Evolutionary conservation across 2,329 filamentous ascomycete genomes (phyloP), one percentile per base, ranked within the genome.

Genomic region (Periglandula ipomoeae): DNA sequence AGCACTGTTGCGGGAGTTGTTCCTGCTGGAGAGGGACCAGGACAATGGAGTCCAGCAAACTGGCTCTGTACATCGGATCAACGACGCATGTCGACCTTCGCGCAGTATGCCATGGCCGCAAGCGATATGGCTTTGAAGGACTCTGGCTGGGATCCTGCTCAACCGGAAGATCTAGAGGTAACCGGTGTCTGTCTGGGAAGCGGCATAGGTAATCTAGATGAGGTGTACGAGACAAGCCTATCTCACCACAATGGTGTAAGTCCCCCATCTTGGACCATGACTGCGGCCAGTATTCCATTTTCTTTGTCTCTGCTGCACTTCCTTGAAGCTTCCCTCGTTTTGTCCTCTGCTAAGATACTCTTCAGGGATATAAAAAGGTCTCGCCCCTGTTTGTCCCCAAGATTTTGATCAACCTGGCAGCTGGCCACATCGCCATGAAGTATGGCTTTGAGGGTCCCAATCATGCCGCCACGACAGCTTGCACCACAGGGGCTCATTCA

Each of bases 131-230:
- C 93, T 0, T 71, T 98, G 46, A 68, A 79, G 24, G 89, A 97
- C 71, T 85, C 91, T 1, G 81, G 76, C 2, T 96, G 90, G 88
- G 72, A 76, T 44, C 81, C 84, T 0, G 70, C 69, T 5, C 67
- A 62, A 4, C 71, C 74, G 17, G 75, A 81, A 22, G 79, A 90
- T 50, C 75, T 78, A 22, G 86, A 95, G 60, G 75, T 76, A 48
- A 95, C 90, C 0, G 93, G 93, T 1, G 87, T 98, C 1, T 95
- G 91, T 60, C 75, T 98, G 37, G 93, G 93, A 2, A 97, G 91
- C 55, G 93, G 93, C 2, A 96, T 98, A 58, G 93, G 93, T 15
- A 96, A 93, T 59, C 76, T 98, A 35, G 86, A 95, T 37, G 89
- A 95, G 58, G 82, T 95, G 8, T 96, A 94, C 66, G 76, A 84